Evolutionary conservation across 2,329 filamentous ascomycete species (phyloP).

Genomic region (Colletotrichum tropicicola): DNA sequence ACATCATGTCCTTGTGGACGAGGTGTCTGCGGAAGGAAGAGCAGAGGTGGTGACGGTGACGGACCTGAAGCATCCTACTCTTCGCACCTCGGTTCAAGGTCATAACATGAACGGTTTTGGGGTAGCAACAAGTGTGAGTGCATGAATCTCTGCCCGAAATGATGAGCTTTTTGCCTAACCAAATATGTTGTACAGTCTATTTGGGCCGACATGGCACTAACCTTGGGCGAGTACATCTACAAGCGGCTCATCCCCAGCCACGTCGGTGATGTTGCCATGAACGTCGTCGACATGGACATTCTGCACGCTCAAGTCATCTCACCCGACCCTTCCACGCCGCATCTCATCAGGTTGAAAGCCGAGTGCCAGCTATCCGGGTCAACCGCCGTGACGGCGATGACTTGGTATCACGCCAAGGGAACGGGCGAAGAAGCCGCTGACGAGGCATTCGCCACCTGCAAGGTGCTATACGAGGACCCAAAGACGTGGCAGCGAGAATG

Average conservation of each 20-base stretch:
- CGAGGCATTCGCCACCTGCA: neutral
- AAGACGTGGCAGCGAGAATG: constrained; percentile 63
- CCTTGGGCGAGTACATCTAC: neutral
- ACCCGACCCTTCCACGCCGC: neutral
- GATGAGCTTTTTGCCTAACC: neutral
- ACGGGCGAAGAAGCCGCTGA: neutral
- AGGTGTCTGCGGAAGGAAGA: constrained; percentile 33
- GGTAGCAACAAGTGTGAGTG: constrained; percentile 53
- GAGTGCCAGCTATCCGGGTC: neutral
- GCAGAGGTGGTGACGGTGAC: constrained; percentile 44
- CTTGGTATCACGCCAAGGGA: neutral
- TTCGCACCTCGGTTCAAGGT: constrained; percentile 47
- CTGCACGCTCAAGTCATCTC: neutral
- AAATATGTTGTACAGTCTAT: neutral
- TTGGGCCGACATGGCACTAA: constrained; percentile 4
- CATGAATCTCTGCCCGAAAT: neutral
- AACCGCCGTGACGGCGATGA: neutral
- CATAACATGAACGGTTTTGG: constrained; percentile 53
- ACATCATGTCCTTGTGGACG: constrained; percentile 47
- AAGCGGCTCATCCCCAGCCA: neutral
- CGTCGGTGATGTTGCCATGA: neutral
- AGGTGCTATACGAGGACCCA: constrained; percentile 56
- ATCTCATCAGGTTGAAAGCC: neutral
- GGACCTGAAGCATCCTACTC: constrained; percentile 47
- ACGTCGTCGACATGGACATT: neutral